A percentile compares a stretch with the other conserved stretches of the same genome.
phyloP scores from a whole-genome alignment of 306 rosid species.

The Prosopis cineraria region DNA sequence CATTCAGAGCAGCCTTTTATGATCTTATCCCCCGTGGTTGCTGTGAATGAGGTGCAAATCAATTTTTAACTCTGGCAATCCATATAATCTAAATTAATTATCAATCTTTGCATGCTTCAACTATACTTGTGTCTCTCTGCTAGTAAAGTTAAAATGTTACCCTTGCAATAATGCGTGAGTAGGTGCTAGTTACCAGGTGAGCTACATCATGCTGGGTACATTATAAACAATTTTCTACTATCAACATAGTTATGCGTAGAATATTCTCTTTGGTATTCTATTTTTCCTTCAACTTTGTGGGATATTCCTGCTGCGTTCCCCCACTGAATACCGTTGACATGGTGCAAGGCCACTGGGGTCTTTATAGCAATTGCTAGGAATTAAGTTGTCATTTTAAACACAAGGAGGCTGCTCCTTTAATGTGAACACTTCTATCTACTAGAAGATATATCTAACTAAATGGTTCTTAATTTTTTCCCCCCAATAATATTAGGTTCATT shows the following conservation, averaged over 20 bases:
- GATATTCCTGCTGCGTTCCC: not conserved
- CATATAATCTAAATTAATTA: not conserved
- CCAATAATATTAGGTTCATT: not conserved
- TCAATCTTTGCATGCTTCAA: not conserved
- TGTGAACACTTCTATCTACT: not conserved
- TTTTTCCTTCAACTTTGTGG: not conserved
- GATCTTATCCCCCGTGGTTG: conserved; percentile 21
- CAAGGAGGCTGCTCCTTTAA: not conserved
- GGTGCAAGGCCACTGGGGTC: not conserved
- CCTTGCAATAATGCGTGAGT: not conserved
- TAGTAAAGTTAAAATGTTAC: not conserved
- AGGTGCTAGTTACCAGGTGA: not conserved
- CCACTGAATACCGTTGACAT: not conserved
- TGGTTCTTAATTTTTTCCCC: not conserved
- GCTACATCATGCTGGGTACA: not conserved
- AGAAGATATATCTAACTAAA: not conserved
- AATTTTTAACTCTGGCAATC: not conserved
- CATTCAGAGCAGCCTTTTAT: conserved; percentile 34
- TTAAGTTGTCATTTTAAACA: not conserved
- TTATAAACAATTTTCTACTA: not conserved
- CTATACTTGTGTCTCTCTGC: not conserved
- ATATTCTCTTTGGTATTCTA: not conserved
- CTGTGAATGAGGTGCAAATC: conserved; percentile 41
- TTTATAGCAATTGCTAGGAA: not conserved
- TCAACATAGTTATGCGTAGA: not conserved